Base-by-base conservation (phyloP, 352 stramenopile genomes). In the Pythium myriotylum region DNA sequence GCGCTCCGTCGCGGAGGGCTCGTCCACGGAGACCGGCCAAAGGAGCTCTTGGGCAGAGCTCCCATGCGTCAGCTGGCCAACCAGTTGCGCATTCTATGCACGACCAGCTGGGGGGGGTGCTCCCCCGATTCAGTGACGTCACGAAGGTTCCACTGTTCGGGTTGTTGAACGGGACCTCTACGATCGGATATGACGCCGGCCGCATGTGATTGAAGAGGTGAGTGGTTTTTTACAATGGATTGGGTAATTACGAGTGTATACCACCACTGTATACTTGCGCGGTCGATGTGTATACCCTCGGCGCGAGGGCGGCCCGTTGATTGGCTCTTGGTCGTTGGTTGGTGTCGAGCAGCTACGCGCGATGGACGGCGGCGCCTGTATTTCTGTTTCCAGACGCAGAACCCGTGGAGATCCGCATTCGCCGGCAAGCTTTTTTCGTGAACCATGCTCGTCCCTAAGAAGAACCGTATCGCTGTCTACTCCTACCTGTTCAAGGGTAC, bases 401-500 rank as follows among this genome's bases (percentile, higher is more conserved):
- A 73, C 59, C 74, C 76, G 83, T 89, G 84, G 84, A 94, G 85
- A 94, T 90, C 85, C 85, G 85, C 85, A 91, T 79, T 91, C 73
- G 83, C 85, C 85, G 85, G 85, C 85, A 94, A 94, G 83, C 80
- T 92, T 89, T 90, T 73, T 81, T 83, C 73, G 60, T 84, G 68
- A 80, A 91, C 68, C 76, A 94, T 94, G 86, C 86, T 95, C 79
- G 86, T 99, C 81, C 88, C 95, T 54, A 99, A 99, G 88, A 96
- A 98, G 82, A 98, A 98, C 90, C 95, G 97, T 76, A 98, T 99
- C 79, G 95, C 94, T 77, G 95, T 98, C 72, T 99, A 99, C 89
- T 98, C 89, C 59, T 99, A 99, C 92, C 95, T 99, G 54, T 98
- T 97, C 81, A 97, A 97, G 77, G 81, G 80, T 92, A 73, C 71